A percentile compares a stretch with the other conserved stretches of the same genome.
These are phyloP conservation scores for Oryza australiensis DNA, from an alignment of 176 grass and related monocot genomes.

Conservation along the genomic window DNA sequence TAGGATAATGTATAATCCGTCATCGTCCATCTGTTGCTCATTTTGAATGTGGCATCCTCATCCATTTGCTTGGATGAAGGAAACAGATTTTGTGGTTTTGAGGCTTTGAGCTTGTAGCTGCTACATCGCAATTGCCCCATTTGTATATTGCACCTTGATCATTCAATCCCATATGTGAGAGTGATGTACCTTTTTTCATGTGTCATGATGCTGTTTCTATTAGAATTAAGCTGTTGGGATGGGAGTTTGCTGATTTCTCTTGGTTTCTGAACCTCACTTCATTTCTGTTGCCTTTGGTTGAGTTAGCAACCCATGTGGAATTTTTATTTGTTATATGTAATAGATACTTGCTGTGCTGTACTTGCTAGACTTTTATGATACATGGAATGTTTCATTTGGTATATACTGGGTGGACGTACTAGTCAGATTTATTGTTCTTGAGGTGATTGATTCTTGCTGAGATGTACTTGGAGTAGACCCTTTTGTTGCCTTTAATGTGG, in stretches of 20 bases:
- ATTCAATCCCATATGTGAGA: background rate
- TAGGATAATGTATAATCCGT: too few relatives aligned
- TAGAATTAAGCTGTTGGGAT: too few relatives aligned
- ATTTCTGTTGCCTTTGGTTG: too few relatives aligned
- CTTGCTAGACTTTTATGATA: background rate
- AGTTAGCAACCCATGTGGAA: background rate
- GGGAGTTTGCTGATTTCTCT: too few relatives aligned
- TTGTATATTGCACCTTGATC: background rate
- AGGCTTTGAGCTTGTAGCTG: background rate
- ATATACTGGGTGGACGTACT: background rate
- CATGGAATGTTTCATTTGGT: background rate
- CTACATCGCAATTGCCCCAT: background rate
- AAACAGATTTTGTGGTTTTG: background rate
- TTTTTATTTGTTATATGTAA: background rate
- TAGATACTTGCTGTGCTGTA: background rate
- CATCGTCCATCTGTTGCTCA: too few relatives aligned
- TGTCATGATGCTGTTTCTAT: too few relatives aligned
- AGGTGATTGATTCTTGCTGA: too few relatives aligned
- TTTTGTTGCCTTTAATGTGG: too few relatives aligned
- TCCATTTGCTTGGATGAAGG: background rate
- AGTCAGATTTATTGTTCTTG: too few relatives aligned
- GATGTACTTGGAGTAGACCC: too few relatives aligned
- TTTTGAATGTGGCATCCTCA: background rate
- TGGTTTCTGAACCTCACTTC: too few relatives aligned
- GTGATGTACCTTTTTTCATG: too few relatives aligned